These are phyloP conservation scores for Microbotryum saponariae DNA, from an alignment of 1,284 basidiomycete species.

Conservation along the genomic window DNA sequence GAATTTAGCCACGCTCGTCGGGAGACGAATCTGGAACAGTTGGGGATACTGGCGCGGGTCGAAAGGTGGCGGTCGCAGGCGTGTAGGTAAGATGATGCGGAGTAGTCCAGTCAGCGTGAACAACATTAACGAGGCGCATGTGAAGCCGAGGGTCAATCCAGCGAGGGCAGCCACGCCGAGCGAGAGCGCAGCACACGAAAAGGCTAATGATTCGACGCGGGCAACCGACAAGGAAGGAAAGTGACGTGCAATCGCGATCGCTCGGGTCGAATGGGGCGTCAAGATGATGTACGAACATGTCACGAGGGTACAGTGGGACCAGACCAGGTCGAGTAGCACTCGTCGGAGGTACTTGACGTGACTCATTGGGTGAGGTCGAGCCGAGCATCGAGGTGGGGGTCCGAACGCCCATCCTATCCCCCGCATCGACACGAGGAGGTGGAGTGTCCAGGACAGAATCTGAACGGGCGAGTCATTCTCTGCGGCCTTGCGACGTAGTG, in stretches of 20 bases:
- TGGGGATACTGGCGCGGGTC: conserved; percentile 25
- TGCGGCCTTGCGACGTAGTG: conserved; percentile 9
- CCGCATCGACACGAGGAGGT: conserved; percentile 23
- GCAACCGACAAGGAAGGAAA: background rate
- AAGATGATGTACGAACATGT: conserved; percentile 13
- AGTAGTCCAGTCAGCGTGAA: conserved; percentile 7
- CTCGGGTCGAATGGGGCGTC: background rate
- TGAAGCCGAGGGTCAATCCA: conserved; percentile 22
- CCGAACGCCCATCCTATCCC: conserved; percentile 28
- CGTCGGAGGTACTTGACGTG: conserved; percentile 8
- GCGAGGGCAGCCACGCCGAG: conserved; percentile 21
- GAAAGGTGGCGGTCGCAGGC: conserved; percentile 5
- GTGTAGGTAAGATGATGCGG: background rate
- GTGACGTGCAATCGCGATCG: background rate
- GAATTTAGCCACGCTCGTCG: conserved; percentile 12
- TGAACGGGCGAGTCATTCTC: conserved; percentile 5
- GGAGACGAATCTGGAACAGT: conserved; percentile 13
- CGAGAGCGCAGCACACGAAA: conserved; percentile 9
- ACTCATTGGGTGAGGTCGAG: conserved; percentile 12
- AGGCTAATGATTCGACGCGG: background rate
- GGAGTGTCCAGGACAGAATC: conserved; percentile 13
- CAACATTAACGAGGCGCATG: conserved; percentile 9
- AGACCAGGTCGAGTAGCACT: conserved; percentile 12
- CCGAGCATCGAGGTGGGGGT: background rate
- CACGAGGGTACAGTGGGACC: conserved; percentile 16